These are phyloP conservation scores for Russula sp. DNA, from an alignment of 768 basidiomycete species.

Conservation along the genomic window DNA sequence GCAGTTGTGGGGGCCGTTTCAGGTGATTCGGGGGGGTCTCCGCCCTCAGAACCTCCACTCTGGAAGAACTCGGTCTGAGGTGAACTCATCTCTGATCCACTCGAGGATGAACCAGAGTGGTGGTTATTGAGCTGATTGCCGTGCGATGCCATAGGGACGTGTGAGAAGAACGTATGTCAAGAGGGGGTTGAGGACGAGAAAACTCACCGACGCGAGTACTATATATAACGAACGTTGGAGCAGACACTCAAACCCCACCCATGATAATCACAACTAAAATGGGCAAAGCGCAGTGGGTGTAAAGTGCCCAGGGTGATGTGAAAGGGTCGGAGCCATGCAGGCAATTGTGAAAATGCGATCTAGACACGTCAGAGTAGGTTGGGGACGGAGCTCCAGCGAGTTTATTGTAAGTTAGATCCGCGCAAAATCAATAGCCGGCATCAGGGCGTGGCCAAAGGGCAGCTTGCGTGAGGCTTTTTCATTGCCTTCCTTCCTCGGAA, in stretches of 20 bases:
- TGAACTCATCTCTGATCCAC: no score
- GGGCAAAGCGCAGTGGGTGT: constrained; percentile 1
- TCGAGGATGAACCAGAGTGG: no score
- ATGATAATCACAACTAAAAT: not conserved
- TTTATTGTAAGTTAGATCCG: not conserved
- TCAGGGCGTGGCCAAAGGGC: constrained; percentile 11
- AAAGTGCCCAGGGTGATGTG: not conserved
- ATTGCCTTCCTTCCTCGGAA: not conserved
- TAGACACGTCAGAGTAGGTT: not conserved
- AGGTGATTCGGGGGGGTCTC: no score
- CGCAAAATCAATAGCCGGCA: not conserved
- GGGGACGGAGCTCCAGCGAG: not conserved
- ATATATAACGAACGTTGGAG: not conserved
- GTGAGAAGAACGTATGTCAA: not conserved
- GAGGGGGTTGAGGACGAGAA: not conserved
- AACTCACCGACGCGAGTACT: not conserved
- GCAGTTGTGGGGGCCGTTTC: no score
- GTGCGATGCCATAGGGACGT: not conserved
- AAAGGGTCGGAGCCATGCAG: not conserved
- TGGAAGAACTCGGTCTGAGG: no score
- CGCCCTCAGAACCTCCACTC: no score
- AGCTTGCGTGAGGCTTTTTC: constrained; percentile 8
- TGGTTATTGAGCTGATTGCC: not conserved
- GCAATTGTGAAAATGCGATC: not conserved
- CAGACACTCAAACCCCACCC: not conserved